Evolutionary conservation across 2,329 filamentous ascomycete species (phyloP), one percentile per base, ranked within the genome.

Genomic region (Epichloe elymi): DNA sequence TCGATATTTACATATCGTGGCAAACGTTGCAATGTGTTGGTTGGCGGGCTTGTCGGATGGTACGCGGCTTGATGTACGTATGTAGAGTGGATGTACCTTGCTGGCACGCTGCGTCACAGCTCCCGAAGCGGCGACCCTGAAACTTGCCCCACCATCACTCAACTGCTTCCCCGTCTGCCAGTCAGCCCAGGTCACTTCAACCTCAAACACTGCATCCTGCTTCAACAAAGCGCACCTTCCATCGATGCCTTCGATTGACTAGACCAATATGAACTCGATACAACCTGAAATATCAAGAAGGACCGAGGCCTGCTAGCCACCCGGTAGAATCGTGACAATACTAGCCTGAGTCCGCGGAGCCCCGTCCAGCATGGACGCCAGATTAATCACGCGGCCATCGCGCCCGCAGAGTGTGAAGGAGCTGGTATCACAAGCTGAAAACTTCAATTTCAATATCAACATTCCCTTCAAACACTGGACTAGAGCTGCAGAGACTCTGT

Each of bases 381-480:
- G 55, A 47, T 54, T 59, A 17, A 51, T 54, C 41, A 61, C 65
- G 61, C 62, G 67, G 59, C 67, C 65, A 6, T 66, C 65, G 48
- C 70, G 71, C 61, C 89, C 89, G 40, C 68, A 64, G 67, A 89
- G 75, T 57, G 77, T 93, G 52, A 83, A 84, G 60, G 85, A 94
- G 62, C 85, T 97, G 54, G 79, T 83, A 11, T 74, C 78, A 33
- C 81, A 83, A 58, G 93, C 91, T 3, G 75, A 83, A 56, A 80
- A 85, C 56, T 96, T 93, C 64, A 80, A 85, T 52, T 97, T 90
- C 70, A 87, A 89, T 64, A 75, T 77, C 2, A 75, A 78, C 35
- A 85, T 95, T 49, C 79, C 85, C 3, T 74, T 97, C 51, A 85
- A 83, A 57, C 82, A 85, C 65, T 95, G 89, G 86, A 71, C 89